Evolutionary conservation across 2,329 filamentous ascomycete genomes (phyloP), one percentile per base, ranked within the genome.

Genomic region (Penicillium hordei): DNA sequence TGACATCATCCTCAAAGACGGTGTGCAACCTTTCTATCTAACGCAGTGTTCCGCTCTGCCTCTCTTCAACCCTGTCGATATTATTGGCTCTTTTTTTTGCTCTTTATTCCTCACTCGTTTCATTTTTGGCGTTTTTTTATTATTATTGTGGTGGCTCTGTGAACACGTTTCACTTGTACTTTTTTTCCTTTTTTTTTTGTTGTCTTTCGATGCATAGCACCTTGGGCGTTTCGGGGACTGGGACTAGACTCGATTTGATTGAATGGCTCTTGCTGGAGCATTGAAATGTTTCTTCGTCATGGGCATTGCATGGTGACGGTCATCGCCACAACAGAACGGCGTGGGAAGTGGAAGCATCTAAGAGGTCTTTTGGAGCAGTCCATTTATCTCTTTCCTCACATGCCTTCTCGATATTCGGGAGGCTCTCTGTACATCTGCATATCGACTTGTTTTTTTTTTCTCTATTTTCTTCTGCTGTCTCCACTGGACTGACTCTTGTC

Each of bases 151-250:
- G 61, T 57, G 61, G 59, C 53, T 65, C 44, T 56, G 60, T 60
- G 62, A 57, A 53, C 52, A 51, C 55, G 56, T 61, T 62, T 61
- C 43, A 60, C 60, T 58, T 66, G 61, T 64, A 60, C 52, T 66
- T 65, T 65, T 66, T 60, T 65, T 66, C 60, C 49, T 45, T 44
- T 25, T 36, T 55, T 52, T 31, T 53, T 64, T 61, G 61, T 66
- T 63, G 61, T 71, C 66, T 68, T 72, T 64, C 62, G 69, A 69
- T 70, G 70, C 70, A 73, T 73, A 72, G 70, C 70, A 71, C 70
- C 61, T 69, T 65, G 65, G 70, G 70, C 70, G 70, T 73, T 72
- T 66, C 55, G 60, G 65, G 68, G 68, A 67, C 65, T 65, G 62
- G 68, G 68, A 68, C 69, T 72, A 72, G 70, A 71, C 66, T 72